Evolutionary conservation across 2,329 filamentous ascomycete genomes (phyloP).

Genomic region (Torrubiella hemipterigena): DNA sequence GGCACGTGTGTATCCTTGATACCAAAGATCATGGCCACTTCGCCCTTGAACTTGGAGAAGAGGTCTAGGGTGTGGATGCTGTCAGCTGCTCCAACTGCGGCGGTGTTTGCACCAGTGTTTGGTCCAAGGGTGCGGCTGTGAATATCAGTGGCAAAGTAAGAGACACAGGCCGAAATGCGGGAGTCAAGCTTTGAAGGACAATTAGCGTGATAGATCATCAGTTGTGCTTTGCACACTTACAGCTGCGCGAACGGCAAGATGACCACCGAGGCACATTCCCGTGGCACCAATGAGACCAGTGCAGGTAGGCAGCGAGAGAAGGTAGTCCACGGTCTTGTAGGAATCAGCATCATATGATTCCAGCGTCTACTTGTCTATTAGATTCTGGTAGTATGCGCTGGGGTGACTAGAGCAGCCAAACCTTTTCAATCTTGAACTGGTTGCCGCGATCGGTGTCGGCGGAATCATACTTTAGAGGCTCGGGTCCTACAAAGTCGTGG

Average conservation of each 20-base stretch:
- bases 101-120: constrained; percentile 33
- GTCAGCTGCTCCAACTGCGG: constrained; percentile 19
- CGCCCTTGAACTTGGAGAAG: constrained; percentile 61
- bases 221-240: constrained; percentile 21
- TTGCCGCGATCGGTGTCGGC: constrained; percentile 84
- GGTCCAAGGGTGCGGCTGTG: constrained; percentile 68
- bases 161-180: constrained; percentile 63
- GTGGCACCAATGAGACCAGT: constrained; percentile 69
- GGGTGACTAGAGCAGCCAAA: constrained; percentile 17
- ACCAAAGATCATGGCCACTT: constrained; percentile 83
- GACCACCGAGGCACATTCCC: constrained; percentile 89
- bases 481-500: constrained; percentile 83
- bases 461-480: constrained; percentile 73
- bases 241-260: constrained; percentile 55
- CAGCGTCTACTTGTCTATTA: constrained; percentile 45
- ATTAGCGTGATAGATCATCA: neutral
- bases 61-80: constrained; percentile 41
- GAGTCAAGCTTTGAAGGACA: constrained; percentile 46
- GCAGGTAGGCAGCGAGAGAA: constrained; percentile 64
- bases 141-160: constrained; percentile 90
- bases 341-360: constrained; percentile 79
- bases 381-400: neutral
- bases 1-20: constrained; percentile 87
- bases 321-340: constrained; percentile 52
- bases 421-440: constrained; percentile 73